A percentile compares a stretch with the other conserved stretches of the same genome.
Evolutionary conservation across 441 rosid species (phyloP).

Genomic region (Francoa sonchifolia): DNA sequence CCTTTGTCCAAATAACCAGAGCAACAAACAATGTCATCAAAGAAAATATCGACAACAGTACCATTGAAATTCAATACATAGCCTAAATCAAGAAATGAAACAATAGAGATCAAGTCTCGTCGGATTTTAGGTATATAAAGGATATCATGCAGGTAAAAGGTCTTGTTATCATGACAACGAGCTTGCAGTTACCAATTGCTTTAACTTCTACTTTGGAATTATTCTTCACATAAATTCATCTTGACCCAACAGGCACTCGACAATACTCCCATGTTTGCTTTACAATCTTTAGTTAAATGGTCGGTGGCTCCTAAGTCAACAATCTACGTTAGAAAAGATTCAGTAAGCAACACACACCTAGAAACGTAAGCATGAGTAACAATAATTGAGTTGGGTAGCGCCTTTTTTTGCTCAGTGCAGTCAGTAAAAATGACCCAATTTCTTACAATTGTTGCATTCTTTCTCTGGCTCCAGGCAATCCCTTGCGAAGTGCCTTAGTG

Average conservation of each 20-base stretch:
- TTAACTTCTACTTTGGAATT: constrained; percentile 3
- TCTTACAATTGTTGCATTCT: no score
- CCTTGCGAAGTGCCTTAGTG: no score
- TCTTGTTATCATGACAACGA: background rate
- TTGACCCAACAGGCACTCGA: background rate
- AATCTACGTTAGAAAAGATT: background rate
- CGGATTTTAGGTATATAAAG: background rate
- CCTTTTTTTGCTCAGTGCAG: constrained; percentile 1
- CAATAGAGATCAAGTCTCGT: constrained; percentile 2
- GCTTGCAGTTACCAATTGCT: background rate
- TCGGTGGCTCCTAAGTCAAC: constrained; percentile 5
- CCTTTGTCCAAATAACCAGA: no score
- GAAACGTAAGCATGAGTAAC: background rate
- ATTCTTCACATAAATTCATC: constrained; percentile 2
- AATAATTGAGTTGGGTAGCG: no score
- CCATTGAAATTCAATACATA: no score
- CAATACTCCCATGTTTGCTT: constrained; percentile 1
- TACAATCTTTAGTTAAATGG: background rate
- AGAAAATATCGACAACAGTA: no score
- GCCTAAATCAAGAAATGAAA: no score
- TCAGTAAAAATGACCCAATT: background rate
- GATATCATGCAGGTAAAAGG: no score
- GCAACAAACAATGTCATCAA: no score
- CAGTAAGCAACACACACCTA: background rate
- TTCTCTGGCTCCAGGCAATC: no score